A percentile compares a stretch with the other conserved stretches of the same genome.
Conservation (phyloP, 805 yeast genomes). For the Zygotorulaspora florentina region DNA sequence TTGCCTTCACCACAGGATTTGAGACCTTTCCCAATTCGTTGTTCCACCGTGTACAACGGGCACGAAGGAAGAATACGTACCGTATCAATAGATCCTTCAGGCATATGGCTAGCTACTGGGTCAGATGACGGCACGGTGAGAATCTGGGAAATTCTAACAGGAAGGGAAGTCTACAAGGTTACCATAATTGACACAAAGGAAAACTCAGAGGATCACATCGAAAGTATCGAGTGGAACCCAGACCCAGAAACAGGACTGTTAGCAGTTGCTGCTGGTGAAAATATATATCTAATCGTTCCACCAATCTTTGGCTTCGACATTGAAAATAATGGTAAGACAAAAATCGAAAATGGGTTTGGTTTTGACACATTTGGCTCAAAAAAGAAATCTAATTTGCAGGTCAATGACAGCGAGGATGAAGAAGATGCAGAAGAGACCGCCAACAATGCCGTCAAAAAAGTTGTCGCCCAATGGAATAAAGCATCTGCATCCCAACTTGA, state of each 20-base stretch:
- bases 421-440: slow-evolving; percentile 35
- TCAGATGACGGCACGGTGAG: slow-evolving; percentile 94
- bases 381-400: slow-evolving; percentile 41
- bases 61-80: slow-evolving; percentile 81
- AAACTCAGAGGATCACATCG: slow-evolving; percentile 73
- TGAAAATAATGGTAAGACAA: slow-evolving; percentile 74
- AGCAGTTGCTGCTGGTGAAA: slow-evolving; percentile 81
- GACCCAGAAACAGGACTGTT: slow-evolving; percentile 66
- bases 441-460: slow-evolving; percentile 39
- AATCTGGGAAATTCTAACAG: slow-evolving; percentile 95
- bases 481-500: slow-evolving; percentile 61
- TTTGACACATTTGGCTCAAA: slow-evolving; percentile 60
- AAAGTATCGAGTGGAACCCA: slow-evolving; percentile 88
- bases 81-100: slow-evolving; percentile 79
- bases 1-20: slow-evolving; percentile 95
- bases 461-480: slow-evolving; percentile 76
- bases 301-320: slow-evolving; percentile 85
- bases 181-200: slow-evolving; percentile 46
- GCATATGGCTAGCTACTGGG: slow-evolving; percentile 95
- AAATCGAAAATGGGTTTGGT: slow-evolving; percentile 90
- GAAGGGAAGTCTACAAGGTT: slow-evolving; percentile 82
- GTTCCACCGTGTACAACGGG: slow-evolving; percentile 80
- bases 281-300: slow-evolving; percentile 74
- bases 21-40: slow-evolving; percentile 91
- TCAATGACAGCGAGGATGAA: slow-evolving; percentile 39